Conservation (phyloP, 805 yeast species). For the Saccharomyces kudriavzevii region DNA sequence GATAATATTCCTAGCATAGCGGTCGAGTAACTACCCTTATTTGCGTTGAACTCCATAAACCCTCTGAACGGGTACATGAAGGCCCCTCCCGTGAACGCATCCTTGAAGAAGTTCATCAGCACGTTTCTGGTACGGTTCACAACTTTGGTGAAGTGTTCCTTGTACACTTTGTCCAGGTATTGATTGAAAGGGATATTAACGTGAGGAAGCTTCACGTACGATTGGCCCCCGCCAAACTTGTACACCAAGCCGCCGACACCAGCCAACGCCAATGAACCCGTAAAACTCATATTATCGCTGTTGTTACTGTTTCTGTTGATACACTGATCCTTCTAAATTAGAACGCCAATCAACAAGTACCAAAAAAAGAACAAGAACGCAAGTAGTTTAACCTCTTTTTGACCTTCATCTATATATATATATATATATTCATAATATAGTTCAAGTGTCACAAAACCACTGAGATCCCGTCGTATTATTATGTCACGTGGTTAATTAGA, state of each 20-base stretch:
- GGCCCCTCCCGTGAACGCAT: conserved; percentile 16
- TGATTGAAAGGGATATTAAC: conserved; percentile 8
- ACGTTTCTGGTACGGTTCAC: conserved; percentile 8
- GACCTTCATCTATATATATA: not conserved
- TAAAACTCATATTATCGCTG: conserved; percentile 22
- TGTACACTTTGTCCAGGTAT: conserved; percentile 9
- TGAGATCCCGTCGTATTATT: not conserved
- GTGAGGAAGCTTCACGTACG: conserved; percentile 15
- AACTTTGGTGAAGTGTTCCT: conserved; percentile 8
- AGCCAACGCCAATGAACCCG: conserved; percentile 23
- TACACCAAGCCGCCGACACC: conserved; percentile 25
- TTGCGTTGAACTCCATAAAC: conserved; percentile 10
- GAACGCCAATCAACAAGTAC: not conserved
- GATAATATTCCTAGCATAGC: conserved; percentile 7
- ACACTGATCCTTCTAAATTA: not conserved
- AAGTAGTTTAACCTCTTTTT: not conserved
- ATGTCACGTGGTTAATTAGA: not conserved
- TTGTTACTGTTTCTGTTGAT: not conserved
- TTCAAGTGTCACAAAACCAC: not conserved
- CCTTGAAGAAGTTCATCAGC: conserved; percentile 17
- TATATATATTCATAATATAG: too few species aligned
- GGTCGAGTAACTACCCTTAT: conserved; percentile 11
- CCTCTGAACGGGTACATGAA: conserved; percentile 24
- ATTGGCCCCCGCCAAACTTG: conserved; percentile 23
- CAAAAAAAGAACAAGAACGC: not conserved